A percentile compares a stretch with the other conserved stretches of the same genome.
Evolutionary conservation across 306 rosid species (phyloP).

Genomic region (Mimosa pudica): DNA sequence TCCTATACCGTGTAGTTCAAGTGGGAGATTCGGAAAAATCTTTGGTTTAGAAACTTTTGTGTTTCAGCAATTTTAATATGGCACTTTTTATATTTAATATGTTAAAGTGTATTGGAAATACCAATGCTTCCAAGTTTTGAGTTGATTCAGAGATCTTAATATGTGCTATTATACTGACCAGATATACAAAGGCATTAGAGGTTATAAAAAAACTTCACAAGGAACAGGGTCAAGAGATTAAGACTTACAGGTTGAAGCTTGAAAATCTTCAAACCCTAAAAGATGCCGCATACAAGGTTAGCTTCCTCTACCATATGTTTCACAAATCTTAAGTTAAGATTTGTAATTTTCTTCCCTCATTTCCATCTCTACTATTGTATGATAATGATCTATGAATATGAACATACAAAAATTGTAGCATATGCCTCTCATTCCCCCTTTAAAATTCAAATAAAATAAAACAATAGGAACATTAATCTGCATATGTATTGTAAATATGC

Average conservation of each 20-base stretch:
- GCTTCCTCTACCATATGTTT: slow-evolving; percentile 18
- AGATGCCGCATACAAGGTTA: slow-evolving; percentile 89
- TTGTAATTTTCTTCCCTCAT: slow-evolving; percentile 3
- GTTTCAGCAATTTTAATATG: slow-evolving; percentile 22
- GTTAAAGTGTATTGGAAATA: slow-evolving; percentile 18
- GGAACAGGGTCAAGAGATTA: slow-evolving; percentile 91
- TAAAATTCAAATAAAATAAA: background rate
- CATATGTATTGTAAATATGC: too few species aligned
- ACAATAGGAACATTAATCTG: background rate
- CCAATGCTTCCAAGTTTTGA: slow-evolving; percentile 22
- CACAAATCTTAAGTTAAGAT: slow-evolving; percentile 3
- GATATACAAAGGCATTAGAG: slow-evolving; percentile 94
- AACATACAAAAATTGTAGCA: slow-evolving; percentile 11
- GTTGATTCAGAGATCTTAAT: slow-evolving; percentile 10
- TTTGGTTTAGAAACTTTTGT: slow-evolving; percentile 7
- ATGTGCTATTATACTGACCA: slow-evolving; percentile 33
- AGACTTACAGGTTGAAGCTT: slow-evolving; percentile 80
- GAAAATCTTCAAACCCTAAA: slow-evolving; percentile 87
- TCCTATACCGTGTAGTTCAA: background rate
- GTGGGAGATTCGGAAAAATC: background rate
- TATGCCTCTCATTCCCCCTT: slow-evolving; percentile 15
- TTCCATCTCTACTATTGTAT: slow-evolving; percentile 19
- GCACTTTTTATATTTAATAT: slow-evolving; percentile 6
- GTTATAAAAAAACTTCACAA: slow-evolving; percentile 92
- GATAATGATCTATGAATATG: slow-evolving; percentile 9